These are phyloP conservation scores for Ustilago trichophora DNA, from an alignment of 1,284 basidiomycete species.

Conservation along the genomic window DNA sequence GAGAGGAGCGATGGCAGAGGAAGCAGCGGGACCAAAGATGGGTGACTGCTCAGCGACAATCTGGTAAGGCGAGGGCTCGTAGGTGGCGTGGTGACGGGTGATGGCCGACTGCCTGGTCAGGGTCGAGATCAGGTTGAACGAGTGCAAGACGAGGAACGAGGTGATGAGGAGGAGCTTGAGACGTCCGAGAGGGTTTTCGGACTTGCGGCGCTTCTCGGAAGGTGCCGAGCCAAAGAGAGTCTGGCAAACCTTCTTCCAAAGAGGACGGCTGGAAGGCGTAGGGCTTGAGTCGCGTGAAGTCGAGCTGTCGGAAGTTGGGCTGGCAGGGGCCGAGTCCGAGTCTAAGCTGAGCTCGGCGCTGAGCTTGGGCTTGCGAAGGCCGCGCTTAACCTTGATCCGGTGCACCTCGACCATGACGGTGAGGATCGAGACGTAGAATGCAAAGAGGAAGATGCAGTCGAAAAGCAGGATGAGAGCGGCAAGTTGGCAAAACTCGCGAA, in stretches of 20 bases:
- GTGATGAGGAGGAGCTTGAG: constrained; percentile 87
- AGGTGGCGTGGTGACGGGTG: constrained; percentile 70
- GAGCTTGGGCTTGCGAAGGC: constrained; percentile 61
- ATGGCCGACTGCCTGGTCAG: constrained; percentile 79
- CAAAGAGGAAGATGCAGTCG: constrained; percentile 88
- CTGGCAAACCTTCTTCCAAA: constrained; percentile 51
- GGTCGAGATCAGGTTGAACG: constrained; percentile 89
- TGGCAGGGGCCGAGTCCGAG: constrained; percentile 55
- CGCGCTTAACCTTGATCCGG: constrained; percentile 72
- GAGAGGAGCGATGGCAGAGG: constrained; percentile 51
- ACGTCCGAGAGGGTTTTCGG: constrained; percentile 79
- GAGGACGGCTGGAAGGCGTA: constrained; percentile 29
- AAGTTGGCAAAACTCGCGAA: constrained; percentile 93
- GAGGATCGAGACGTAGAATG: constrained; percentile 87
- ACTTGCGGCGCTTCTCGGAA: constrained; percentile 69
- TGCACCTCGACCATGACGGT: constrained; percentile 90
- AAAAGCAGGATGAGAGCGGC: constrained; percentile 84
- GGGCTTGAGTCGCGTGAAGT: constrained; percentile 43
- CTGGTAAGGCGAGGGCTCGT: constrained; percentile 63
- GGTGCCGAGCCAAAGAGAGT: constrained; percentile 71
- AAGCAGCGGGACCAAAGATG: constrained; percentile 40
- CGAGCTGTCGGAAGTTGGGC: constrained; percentile 42
- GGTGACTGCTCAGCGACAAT: constrained; percentile 38
- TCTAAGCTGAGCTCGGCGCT: constrained; percentile 59
- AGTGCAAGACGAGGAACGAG: constrained; percentile 61